Percentiles rank a stretch among this genome's conserved stretches.
phyloP scores from a whole-genome alignment of 139 green algal genomes.

The Dunaliella primolecta region DNA sequence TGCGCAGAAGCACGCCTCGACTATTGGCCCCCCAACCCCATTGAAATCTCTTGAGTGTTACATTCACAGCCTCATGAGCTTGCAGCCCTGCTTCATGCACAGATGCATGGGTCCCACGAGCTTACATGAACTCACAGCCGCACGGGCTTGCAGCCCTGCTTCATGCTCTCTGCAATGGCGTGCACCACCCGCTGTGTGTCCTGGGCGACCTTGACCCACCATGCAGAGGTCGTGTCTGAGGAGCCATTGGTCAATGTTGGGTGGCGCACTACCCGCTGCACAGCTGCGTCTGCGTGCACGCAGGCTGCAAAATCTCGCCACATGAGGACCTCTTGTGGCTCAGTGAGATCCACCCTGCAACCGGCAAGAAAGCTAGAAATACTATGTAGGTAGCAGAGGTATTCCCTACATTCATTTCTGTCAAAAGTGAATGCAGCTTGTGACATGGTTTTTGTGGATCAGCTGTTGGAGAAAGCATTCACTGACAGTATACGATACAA shows the following conservation, averaged over 20 bases:
- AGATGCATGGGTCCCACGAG: no score
- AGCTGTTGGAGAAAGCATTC: background rate
- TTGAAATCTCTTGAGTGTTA: background rate
- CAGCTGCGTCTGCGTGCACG: background rate
- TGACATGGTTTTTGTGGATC: no score
- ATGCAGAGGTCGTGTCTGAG: background rate
- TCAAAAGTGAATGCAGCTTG: no score
- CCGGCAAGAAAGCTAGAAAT: no score
- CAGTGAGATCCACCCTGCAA: conserved; percentile 2
- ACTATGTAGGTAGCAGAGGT: no score
- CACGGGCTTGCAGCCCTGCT: background rate
- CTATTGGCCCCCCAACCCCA: no score
- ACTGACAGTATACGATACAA: no score
- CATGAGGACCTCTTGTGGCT: conserved; percentile 18
- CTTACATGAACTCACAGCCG: background rate
- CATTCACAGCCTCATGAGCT: background rate
- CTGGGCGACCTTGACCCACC: background rate
- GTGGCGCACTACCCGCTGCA: background rate
- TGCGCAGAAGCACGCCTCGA: no score
- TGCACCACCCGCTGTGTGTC: conserved; percentile 19
- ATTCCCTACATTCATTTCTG: no score
- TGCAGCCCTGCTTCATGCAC: conserved; percentile 8
- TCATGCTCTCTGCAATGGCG: conserved; percentile 8
- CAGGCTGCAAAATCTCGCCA: conserved; percentile 14
- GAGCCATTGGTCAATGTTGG: background rate